These are phyloP conservation scores for Triticum dicoccoides DNA, from an alignment of 176 grass and related monocot species.

Conservation along the genomic window DNA sequence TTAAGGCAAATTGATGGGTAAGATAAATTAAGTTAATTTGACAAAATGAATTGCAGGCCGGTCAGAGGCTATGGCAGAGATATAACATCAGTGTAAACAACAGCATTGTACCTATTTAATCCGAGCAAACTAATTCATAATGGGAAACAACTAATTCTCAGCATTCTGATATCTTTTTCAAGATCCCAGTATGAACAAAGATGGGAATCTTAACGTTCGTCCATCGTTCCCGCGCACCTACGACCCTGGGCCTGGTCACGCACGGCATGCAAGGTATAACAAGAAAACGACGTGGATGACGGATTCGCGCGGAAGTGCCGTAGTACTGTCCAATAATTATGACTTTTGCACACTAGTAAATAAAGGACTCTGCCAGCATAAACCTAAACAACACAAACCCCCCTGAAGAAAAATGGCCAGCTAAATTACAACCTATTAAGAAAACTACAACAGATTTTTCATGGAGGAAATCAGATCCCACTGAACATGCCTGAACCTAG, in stretches of 20 bases:
- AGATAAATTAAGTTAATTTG: not conserved
- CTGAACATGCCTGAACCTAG: not conserved
- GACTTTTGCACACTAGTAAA: not conserved
- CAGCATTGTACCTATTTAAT: not conserved
- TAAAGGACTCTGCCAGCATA: not conserved
- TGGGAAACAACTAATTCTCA: not conserved
- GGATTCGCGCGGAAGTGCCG: too few relatives aligned
- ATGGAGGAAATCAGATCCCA: not conserved
- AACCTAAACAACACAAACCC: not conserved
- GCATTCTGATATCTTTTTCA: constrained; percentile 1
- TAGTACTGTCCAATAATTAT: not conserved
- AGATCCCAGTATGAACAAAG: not conserved
- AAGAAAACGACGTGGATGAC: too few relatives aligned
- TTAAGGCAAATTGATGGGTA: not conserved
- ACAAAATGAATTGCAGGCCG: not conserved
- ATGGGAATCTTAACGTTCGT: not conserved
- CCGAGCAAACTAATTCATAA: not conserved
- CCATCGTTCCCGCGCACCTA: too few relatives aligned
- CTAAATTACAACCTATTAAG: constrained; percentile 10
- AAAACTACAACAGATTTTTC: not conserved
- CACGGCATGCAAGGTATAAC: too few relatives aligned
- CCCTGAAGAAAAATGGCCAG: not conserved
- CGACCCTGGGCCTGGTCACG: too few relatives aligned
- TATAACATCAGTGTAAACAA: not conserved
- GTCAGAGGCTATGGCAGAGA: not conserved